phyloP scores from a whole-genome alignment of 2,329 filamentous ascomycete genomes.

The Pyrenochaeta sp. region DNA sequence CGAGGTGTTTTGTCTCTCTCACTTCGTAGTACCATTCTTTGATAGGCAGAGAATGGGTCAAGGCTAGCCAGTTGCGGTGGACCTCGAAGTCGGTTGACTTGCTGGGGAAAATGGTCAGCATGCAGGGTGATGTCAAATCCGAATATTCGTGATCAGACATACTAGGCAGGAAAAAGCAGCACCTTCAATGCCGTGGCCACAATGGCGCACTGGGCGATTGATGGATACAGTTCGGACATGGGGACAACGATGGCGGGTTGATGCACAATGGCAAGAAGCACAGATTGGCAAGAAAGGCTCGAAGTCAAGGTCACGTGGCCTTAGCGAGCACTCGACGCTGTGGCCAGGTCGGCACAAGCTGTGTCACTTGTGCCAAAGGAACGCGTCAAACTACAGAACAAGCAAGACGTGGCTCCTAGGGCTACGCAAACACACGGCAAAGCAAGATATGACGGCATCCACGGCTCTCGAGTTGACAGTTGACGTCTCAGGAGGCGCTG shows the following conservation, averaged over 20 bases:
- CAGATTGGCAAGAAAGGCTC: constrained; percentile 17
- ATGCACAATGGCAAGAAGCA: constrained; percentile 29
- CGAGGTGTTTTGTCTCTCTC: constrained; percentile 8
- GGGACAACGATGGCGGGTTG: constrained; percentile 29
- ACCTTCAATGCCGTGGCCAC: constrained; percentile 90
- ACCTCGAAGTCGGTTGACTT: constrained; percentile 99
- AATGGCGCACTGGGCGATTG: constrained; percentile 86
- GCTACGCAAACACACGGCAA: not conserved
- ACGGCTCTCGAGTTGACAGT: not conserved
- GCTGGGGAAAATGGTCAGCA: constrained; percentile 60
- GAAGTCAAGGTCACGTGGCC: constrained; percentile 29
- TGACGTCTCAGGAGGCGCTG: not conserved
- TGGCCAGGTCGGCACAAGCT: not conserved
- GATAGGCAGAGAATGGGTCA: constrained; percentile 87
- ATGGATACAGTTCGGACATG: constrained; percentile 85
- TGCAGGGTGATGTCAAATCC: constrained; percentile 5
- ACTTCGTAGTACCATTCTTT: constrained; percentile 95
- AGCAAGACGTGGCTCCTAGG: constrained; percentile 9
- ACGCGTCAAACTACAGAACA: constrained; percentile 11
- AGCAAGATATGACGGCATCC: not conserved
- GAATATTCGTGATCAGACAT: constrained; percentile 54
- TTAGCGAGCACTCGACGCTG: constrained; percentile 11
- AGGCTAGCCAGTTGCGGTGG: constrained; percentile 97
- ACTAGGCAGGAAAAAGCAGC: constrained; percentile 94
- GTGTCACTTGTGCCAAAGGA: not conserved